phyloP scores from a whole-genome alignment of 2,329 filamentous ascomycete genomes.

The Colletotrichum cereale region DNA sequence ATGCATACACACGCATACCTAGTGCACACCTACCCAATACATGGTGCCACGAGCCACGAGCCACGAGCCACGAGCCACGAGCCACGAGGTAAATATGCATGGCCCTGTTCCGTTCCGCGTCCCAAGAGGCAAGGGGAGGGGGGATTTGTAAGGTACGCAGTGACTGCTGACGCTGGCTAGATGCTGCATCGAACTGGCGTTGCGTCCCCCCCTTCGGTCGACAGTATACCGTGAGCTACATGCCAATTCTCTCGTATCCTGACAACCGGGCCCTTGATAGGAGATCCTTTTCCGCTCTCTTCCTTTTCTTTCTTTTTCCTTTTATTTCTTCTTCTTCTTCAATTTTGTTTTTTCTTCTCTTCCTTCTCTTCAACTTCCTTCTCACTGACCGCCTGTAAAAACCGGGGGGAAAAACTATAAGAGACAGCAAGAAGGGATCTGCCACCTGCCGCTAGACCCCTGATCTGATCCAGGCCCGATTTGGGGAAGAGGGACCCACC shows the following conservation, averaged over 20 bases:
- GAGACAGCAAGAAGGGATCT: slow-evolving; percentile 7
- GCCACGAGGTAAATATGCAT: slow-evolving; percentile 11
- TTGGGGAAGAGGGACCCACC: background rate
- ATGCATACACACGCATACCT: background rate
- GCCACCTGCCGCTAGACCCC: slow-evolving; percentile 32
- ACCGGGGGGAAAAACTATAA: no score
- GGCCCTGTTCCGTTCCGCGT: background rate
- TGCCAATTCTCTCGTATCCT: background rate
- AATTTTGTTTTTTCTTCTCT: background rate
- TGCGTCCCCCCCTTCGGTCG: background rate
- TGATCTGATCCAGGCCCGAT: background rate
- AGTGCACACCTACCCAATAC: background rate
- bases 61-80: background rate
- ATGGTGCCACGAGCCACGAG: background rate
- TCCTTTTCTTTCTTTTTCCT: background rate
- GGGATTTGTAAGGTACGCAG: background rate
- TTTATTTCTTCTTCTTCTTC: background rate
- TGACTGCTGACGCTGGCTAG: background rate
- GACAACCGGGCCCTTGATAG: background rate
- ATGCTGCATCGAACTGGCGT: background rate
- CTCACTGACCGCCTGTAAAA: no score
- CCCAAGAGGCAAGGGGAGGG: background rate
- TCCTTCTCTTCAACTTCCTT: background rate
- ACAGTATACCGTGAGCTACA: background rate
- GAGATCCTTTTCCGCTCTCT: background rate